Conservation (phyloP, 768 basidiomycete genomes). For the Suillus subaureus region DNA sequence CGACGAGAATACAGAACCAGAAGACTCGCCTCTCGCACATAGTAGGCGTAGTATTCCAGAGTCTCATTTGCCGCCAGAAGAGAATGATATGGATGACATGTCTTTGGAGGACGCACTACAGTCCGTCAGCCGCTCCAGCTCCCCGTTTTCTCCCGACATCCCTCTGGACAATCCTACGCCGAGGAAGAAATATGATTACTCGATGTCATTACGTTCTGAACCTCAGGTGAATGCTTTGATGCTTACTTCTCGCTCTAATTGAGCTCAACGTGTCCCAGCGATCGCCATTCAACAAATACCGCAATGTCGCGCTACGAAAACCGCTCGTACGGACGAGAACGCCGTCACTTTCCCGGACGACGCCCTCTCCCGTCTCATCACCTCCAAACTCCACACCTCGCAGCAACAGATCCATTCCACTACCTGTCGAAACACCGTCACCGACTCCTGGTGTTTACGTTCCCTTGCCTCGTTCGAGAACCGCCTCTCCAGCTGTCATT, state of each 20-base stretch:
- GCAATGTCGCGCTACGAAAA: conserved; percentile 61
- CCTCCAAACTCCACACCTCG: conserved; percentile 66
- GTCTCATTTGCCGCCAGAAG: conserved; percentile 51
- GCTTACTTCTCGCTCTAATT: conserved; percentile 7
- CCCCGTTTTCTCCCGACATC: conserved; percentile 44
- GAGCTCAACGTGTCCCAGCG: conserved; percentile 38
- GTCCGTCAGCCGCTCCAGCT: conserved; percentile 56
- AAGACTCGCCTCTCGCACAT: conserved; percentile 39
- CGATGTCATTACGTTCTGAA: conserved; percentile 61
- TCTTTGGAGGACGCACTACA: conserved; percentile 62
- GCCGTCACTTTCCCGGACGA: conserved; percentile 66
- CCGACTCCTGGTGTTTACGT: conserved; percentile 48
- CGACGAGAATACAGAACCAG: conserved; percentile 39
- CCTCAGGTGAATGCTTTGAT: conserved; percentile 47
- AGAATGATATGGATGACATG: conserved; percentile 43
- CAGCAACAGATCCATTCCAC: conserved; percentile 48
- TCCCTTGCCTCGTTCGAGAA: conserved; percentile 55
- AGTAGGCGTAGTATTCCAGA: conserved; percentile 58
- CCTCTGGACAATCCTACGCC: conserved; percentile 42
- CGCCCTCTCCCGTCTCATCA: conserved; percentile 60
- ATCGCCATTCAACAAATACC: conserved; percentile 64
- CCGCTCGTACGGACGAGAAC: conserved; percentile 56
- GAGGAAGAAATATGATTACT: conserved; percentile 57
- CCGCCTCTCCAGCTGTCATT: conserved; percentile 48
- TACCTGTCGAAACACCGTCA: conserved; percentile 45